Evolutionary conservation across 2,329 filamentous ascomycete species (phyloP), one percentile per base, ranked within the genome.

Genomic region (Lasiodiplodia hormozganensis): DNA sequence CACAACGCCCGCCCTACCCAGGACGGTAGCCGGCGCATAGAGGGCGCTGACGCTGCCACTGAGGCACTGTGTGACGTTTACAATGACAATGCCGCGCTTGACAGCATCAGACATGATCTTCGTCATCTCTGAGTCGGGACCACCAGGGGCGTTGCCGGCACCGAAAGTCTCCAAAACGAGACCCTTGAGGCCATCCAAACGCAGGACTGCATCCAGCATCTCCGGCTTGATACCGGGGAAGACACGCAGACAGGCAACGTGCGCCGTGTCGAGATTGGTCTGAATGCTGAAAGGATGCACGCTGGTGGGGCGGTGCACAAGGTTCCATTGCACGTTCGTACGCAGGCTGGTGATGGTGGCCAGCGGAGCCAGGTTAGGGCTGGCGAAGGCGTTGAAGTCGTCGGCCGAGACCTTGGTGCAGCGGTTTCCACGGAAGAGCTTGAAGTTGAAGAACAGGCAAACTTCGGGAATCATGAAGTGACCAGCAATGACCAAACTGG

Each of bases 401-500:
- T 92, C 92, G 6, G 94, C 92, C 16, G 93, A 94, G 38, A 96
- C 89, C 79, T 97, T 97, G 70, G 92, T 96, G 11, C 92, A 90
- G 69, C 94, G 86, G 80, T 97, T 97, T 18, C 94, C 94, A 31
- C 94, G 89, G 82, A 94, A 96, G 23, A 97, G 87, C 72, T 90
- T 93, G 82, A 96, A 92, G 80, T 96, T 93, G 85, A 97, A 97
- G 83, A 96, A 97, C 43, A 97, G 86, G 77, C 93, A 94, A 65
- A 97, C 94, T 78, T 97, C 94, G 0, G 94, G 94, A 69, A 97
- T 93, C 82, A 93, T 92, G 76, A 97, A 97, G 70, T 96, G 96
- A 40, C 93, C 93, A 3, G 94, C 94, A 68, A 97, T 91, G 76
- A 97, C 93, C 75, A 97, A 86, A 1, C 93, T 94, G 23, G 92